Percentiles rank a stretch among this genome's conserved stretches.
Conservation (phyloP, 73 alveolate species). For the Blepharisma japonicum region DNA sequence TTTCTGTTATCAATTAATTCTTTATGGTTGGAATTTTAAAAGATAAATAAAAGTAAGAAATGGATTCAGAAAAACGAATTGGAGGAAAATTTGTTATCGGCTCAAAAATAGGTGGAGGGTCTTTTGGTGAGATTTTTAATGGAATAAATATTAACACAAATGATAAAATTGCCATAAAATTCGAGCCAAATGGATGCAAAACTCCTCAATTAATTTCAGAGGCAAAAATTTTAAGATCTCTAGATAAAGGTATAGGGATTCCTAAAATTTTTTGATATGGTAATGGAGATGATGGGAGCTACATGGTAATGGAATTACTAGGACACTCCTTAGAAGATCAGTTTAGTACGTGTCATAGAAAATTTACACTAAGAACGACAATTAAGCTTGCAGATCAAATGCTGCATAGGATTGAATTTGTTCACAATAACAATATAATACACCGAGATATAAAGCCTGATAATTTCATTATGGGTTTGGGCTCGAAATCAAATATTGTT, state of each 20-base stretch:
- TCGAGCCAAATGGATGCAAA: constrained; percentile 34
- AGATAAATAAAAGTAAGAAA: too few relatives aligned
- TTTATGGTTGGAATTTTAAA: too few relatives aligned
- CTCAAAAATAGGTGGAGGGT: constrained; percentile 27
- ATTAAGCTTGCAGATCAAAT: constrained; percentile 75
- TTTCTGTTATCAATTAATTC: too few relatives aligned
- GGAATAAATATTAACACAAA: constrained; percentile 36
- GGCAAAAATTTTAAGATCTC: constrained; percentile 23
- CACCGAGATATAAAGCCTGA: constrained; percentile 96
- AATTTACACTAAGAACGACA: constrained; percentile 71
- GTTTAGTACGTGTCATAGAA: constrained; percentile 62
- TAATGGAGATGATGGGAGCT: constrained; percentile 59
- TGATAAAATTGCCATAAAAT: constrained; percentile 40
- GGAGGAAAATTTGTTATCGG: neutral
- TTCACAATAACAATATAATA: constrained; percentile 75
- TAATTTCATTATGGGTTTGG: constrained; percentile 84
- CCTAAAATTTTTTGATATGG: constrained; percentile 66
- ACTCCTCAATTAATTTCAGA: neutral
- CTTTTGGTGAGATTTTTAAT: constrained; percentile 38
- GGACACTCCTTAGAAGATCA: constrained; percentile 81
- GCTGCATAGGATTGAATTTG: constrained; percentile 72
- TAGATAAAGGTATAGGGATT: constrained; percentile 34
- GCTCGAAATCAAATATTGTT: constrained; percentile 69
- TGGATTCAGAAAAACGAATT: neutral
- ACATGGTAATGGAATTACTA: constrained; percentile 81